Evolutionary conservation across 805 yeast species (phyloP), one percentile per base, ranked within the genome.

Genomic region (Torulaspora gathmanii): DNA sequence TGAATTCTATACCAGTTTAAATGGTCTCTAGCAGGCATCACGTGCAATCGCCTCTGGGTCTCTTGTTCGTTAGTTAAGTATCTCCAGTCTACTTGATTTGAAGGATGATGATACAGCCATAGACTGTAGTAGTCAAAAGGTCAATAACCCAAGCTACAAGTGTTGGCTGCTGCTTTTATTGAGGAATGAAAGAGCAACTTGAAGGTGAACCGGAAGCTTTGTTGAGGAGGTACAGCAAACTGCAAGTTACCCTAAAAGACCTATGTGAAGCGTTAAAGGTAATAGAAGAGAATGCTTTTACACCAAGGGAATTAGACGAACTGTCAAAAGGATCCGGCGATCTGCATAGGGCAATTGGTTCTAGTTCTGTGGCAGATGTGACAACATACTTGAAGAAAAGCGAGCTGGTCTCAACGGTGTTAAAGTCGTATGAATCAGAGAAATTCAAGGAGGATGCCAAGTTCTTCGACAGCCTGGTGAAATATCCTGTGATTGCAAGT

Each of bases 401-500:
- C 5, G 40, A 42, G 11, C 7, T 19, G 8, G 33, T 53, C 27
- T 6, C 16, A 5, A 17, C 42, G 2, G 17, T 51, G 4, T 46
- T 51, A n/a, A 22, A 46, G 7, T 33, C 41, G 20, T 44, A 40
- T 13, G 38, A 49, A n/a, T 54, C 46, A 35, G 43, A 52, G 10
- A 40, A 49, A 16, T 54, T 47, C 38, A 43, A 52, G 9, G 20
- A 40, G 1, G 28, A 35, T 6, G 33, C 40, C 2, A 12, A 36
- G 12, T 39, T 33, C 17, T 33, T 57, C 3, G 48, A 51, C 33
- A 8, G 33, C 15, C 50, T 42, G 33, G 50, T 55, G 12, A 23
- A 41, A 10, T 57, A 54, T 40, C 61, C 61, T 4, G 54, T 57
- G 3, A 41, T 53, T 4, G 46, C 54, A 3, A 46, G 50, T 43